Evolutionary conservation across 352 stramenopile species (phyloP), one percentile per base, ranked within the genome.

Genomic region (Pythium folliculosum): DNA sequence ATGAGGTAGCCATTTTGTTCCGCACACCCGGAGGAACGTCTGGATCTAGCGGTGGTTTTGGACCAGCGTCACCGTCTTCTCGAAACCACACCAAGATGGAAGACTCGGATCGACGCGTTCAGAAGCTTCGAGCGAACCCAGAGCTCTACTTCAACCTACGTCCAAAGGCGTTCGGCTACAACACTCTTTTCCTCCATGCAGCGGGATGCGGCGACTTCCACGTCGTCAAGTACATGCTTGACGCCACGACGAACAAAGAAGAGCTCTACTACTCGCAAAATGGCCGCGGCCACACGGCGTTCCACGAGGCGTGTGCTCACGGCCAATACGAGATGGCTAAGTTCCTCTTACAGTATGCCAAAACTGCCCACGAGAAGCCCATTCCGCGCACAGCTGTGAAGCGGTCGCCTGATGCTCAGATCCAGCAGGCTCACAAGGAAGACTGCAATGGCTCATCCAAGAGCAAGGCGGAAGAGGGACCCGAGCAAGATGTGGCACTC

Each of bases 301-400:
- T 94, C 59, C 86, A 94, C 19, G 82, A 90, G 59, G 82, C 81
- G 10, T 91, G 82, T 57, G 64, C 75, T 1, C 64, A 86, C 40
- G 80, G 78, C 0, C 82, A 91, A 47, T 86, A 90, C 54, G 84
- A 90, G 5, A 90, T 92, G 74, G 78, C 81, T 35, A 91, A 90
- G 55, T 89, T 85, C 25, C 59, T 94, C 6, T 32, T 80, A 8
- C 70, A 78, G n/a, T 64, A 68, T 27, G 68, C 53, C 13, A 73
- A 69, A 48, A 63, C 38, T 21, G 52, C 56, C 30, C 38, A 74
- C 8, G 66, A 67, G n/a, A 49, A 61, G 38, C 57, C 45, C 5
- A 25, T 35, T 17, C 14, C 43, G 1, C 45, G 44, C n/a, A 50
- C 9, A 9, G 44, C 8, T 14, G 14, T 7, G 21, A 50, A 50